Conservation (phyloP, 495 filamentous ascomycete species). For the Lepidopterella palustris region DNA sequence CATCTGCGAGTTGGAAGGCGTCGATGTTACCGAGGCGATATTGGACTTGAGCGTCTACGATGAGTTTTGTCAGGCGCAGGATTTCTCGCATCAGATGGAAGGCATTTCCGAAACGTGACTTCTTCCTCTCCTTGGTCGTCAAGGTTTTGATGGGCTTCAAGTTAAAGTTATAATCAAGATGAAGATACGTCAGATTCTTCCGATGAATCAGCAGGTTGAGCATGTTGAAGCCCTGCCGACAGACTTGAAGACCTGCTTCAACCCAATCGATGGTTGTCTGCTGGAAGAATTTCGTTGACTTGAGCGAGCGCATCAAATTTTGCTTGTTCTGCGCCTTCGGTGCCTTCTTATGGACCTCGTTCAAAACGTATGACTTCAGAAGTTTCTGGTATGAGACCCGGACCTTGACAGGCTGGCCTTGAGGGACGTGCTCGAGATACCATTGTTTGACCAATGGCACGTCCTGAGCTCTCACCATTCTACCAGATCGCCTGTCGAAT, state of each 20-base stretch:
- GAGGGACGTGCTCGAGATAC: slow-evolving; percentile 93
- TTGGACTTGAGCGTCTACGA: slow-evolving; percentile 97
- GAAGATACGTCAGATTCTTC: slow-evolving; percentile 97
- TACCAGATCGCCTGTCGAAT: slow-evolving; percentile 93
- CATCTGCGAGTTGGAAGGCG: slow-evolving; percentile 97
- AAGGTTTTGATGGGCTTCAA: slow-evolving; percentile 97
- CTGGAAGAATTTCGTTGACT: slow-evolving; percentile 98
- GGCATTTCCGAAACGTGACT: slow-evolving; percentile 98
- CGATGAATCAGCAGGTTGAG: slow-evolving; percentile 95
- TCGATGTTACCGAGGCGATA: slow-evolving; percentile 98
- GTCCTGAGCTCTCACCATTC: slow-evolving; percentile 94
- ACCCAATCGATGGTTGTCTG: slow-evolving; percentile 99
- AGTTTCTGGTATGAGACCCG: slow-evolving; percentile 99
- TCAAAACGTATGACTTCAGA: slow-evolving; percentile 92
- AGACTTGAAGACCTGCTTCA: slow-evolving; percentile 96
- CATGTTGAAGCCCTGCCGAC: slow-evolving; percentile 99
- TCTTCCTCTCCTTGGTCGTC: slow-evolving; percentile 99
- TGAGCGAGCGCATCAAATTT: slow-evolving; percentile 79
- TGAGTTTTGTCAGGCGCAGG: slow-evolving; percentile 92
- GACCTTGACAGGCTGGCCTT: slow-evolving; percentile 92
- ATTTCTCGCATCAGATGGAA: slow-evolving; percentile 99
- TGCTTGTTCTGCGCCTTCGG: slow-evolving; percentile 95
- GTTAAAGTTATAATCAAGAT: slow-evolving; percentile 99
- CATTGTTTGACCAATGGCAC: slow-evolving; percentile 97
- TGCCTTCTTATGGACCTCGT: slow-evolving; percentile 89